Evolutionary conservation across 148 eudicot species (phyloP).

Genomic region (Rhododendron ovatum): DNA sequence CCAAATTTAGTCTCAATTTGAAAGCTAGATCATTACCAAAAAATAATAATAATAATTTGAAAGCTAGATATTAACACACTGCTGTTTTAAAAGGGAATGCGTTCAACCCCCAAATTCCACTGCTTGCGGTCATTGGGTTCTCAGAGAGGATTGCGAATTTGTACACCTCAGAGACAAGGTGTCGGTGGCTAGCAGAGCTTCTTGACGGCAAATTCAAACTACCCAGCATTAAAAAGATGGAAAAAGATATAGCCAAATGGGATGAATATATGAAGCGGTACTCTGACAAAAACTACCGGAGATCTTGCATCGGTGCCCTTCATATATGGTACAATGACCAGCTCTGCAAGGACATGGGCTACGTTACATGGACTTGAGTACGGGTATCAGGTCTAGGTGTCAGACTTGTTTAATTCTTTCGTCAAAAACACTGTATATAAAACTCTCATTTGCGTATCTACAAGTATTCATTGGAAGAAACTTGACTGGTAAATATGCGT

Average conservation of each 20-base stretch:
- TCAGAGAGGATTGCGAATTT: conserved; percentile 53
- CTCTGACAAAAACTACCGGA: conserved; percentile 27
- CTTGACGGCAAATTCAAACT: conserved; percentile 51
- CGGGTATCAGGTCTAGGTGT: no score
- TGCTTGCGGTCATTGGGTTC: conserved; percentile 55
- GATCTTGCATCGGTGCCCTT: conserved; percentile 48
- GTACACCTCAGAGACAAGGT: conserved; percentile 48
- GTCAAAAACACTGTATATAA: neutral
- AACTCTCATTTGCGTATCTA: neutral
- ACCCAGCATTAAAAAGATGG: conserved; percentile 62
- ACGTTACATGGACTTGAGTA: neutral
- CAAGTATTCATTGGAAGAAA: no score
- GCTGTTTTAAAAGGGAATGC: conserved; percentile 40
- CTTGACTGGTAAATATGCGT: neutral
- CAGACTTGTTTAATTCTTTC: neutral
- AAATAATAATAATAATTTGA: no score
- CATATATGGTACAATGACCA: conserved; percentile 69
- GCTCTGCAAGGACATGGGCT: conserved; percentile 53
- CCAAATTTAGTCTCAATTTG: neutral
- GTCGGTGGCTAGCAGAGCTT: conserved; percentile 59
- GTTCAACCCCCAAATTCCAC: conserved; percentile 71
- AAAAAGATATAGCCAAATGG: conserved; percentile 46
- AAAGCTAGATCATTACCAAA: no score
- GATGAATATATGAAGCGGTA: conserved; percentile 36
- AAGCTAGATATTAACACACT: neutral